These are phyloP conservation scores for Candida tetrigidarum DNA, from an alignment of 1,139 yeast species.

Conservation along the genomic window DNA sequence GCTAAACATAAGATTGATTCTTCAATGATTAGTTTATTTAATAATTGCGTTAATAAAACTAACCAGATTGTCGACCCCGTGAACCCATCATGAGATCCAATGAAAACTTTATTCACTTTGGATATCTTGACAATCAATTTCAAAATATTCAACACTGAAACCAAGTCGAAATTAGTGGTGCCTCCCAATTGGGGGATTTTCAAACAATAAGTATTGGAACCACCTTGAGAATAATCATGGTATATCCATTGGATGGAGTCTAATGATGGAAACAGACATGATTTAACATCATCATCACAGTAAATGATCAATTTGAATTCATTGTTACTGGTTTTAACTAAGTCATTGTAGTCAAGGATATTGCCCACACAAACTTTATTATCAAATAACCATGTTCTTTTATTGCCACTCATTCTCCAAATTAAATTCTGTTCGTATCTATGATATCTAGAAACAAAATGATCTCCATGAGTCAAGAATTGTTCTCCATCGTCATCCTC, in stretches of 20 bases:
- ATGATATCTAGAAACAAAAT: slow-evolving; percentile 25
- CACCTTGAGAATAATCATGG: slow-evolving; percentile 13
- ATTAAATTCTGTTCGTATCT: slow-evolving; percentile 42
- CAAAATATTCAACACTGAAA: slow-evolving; percentile 36
- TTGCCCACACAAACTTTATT: slow-evolving; percentile 38
- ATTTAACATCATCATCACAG: slow-evolving; percentile 37
- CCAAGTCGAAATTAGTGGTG: slow-evolving; percentile 21
- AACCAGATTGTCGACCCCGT: slow-evolving; percentile 41
- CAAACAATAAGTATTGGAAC: slow-evolving; percentile 24
- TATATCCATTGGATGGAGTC: slow-evolving; percentile 19
- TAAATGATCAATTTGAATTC: slow-evolving; percentile 37
- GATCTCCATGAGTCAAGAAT: slow-evolving; percentile 4
- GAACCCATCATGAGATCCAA: slow-evolving; percentile 45
- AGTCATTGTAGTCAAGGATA: slow-evolving; percentile 33
- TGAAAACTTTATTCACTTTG: slow-evolving; percentile 29
- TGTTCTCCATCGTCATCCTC: background rate
- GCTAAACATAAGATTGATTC: slow-evolving; percentile 25
- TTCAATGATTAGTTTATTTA: slow-evolving; percentile 27
- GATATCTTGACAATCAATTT: slow-evolving; percentile 31
- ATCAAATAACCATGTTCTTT: slow-evolving; percentile 32
- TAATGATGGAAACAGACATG: slow-evolving; percentile 27
- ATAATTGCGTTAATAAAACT: slow-evolving; percentile 29
- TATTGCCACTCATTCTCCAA: slow-evolving; percentile 33
- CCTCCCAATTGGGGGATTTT: slow-evolving; percentile 42
- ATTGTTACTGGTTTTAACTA: slow-evolving; percentile 18